Percentiles rank a stretch among this genome's conserved stretches.
Conservation (phyloP, 495 filamentous ascomycete genomes). For the Talaromyces wortmannii region DNA sequence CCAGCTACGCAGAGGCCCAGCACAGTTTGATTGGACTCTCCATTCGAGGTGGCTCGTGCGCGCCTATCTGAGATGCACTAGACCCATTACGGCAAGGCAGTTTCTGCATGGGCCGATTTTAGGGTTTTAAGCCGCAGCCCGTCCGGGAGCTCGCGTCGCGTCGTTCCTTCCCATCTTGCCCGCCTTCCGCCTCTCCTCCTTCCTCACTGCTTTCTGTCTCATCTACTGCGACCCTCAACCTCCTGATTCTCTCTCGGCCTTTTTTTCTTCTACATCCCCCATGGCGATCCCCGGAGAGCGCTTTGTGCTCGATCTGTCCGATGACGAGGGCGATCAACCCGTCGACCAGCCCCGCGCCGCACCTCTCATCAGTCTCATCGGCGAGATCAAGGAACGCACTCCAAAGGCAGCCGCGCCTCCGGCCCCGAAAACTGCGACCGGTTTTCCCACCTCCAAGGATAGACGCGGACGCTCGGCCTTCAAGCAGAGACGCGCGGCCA, state of each 20-base stretch:
- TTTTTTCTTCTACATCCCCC: slow-evolving; percentile 2
- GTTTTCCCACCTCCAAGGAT: slow-evolving; percentile 83
- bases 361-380: slow-evolving; percentile 47
- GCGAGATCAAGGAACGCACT: slow-evolving; percentile 71
- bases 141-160: neutral
- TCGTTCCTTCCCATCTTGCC: slow-evolving; percentile 5
- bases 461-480: slow-evolving; percentile 67
- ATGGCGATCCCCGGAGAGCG: slow-evolving; percentile 56
- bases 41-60: slow-evolving; percentile 1
- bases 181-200: slow-evolving; percentile 21
- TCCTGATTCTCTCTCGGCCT: neutral
- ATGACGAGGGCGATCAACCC: slow-evolving; percentile 21
- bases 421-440: slow-evolving; percentile 50
- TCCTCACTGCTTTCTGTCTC: slow-evolving; percentile 8
- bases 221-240: slow-evolving; percentile 1
- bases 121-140: slow-evolving; percentile 40
- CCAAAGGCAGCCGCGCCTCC: slow-evolving; percentile 49
- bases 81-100: slow-evolving; percentile 5
- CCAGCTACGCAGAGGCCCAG: neutral
- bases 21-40: neutral
- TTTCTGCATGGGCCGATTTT: slow-evolving; percentile 21
- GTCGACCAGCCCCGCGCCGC: slow-evolving; percentile 14
- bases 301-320: slow-evolving; percentile 50
- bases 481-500: slow-evolving; percentile 54
- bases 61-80: slow-evolving; percentile 14